phyloP scores from a whole-genome alignment of 441 rosid species.

The Dalechampia spathulata region DNA sequence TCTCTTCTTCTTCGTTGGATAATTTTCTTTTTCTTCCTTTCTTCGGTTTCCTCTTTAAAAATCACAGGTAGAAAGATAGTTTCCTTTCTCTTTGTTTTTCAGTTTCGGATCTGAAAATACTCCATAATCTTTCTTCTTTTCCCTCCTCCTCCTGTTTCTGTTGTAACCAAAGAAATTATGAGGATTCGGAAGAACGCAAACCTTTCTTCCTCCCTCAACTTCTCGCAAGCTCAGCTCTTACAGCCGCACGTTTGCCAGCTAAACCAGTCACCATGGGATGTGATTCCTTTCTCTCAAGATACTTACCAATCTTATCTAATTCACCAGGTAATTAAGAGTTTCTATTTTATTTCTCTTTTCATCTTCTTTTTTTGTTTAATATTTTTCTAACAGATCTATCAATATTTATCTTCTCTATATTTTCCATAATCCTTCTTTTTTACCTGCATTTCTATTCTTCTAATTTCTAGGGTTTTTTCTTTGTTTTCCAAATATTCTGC shows the following conservation, averaged over 20 bases:
- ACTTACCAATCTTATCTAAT: conserved; percentile 21
- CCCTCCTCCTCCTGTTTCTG: too few species aligned
- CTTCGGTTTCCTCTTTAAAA: too few species aligned
- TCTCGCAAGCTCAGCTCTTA: conserved; percentile 27
- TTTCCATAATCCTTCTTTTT: conserved; percentile 13
- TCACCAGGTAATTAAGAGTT: conserved; percentile 30
- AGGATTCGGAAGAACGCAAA: conserved; percentile 92
- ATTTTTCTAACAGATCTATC: conserved; percentile 28
- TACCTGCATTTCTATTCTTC: conserved; percentile 24
- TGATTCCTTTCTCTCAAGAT: conserved; percentile 44
- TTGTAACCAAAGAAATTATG: conserved; percentile 37
- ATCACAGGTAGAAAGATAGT: neutral
- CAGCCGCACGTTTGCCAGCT: conserved; percentile 64
- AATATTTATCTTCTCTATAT: too few species aligned
- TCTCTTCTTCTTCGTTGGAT: neutral
- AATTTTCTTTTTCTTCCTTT: too few species aligned
- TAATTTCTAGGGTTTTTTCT: conserved; percentile 42
- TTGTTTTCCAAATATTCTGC: conserved; percentile 3
- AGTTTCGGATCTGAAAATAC: conserved; percentile 9
- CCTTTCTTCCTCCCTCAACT: conserved; percentile 38
- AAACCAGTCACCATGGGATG: conserved; percentile 99
- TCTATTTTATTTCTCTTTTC: neutral
- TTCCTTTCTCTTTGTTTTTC: neutral
- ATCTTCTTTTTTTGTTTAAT: neutral
- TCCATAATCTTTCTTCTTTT: neutral